Base-by-base conservation (phyloP, 148 eudicot genomes). In the Amaranthus hypochondriacus region DNA sequence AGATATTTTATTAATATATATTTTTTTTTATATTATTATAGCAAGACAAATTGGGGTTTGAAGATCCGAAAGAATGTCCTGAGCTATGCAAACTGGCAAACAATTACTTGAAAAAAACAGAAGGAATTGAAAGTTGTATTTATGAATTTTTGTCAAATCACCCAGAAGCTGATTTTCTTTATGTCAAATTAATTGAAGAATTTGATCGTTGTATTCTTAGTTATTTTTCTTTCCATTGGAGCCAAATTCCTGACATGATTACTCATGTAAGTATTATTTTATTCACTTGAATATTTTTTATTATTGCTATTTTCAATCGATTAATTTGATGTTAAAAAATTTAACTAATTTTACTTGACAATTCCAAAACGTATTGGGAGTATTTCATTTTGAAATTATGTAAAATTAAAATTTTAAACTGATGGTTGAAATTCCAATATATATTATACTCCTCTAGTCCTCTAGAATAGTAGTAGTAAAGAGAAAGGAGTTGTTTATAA, bases 1-100 rank as follows among this genome's bases (percentile, higher is more conserved):
- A 6, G 21, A 28, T 2, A 28, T 28, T 28, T 28, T 28, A 28
- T 28, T 28, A 28, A 28, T 28, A 2, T n/a, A n/a, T 28, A 28
- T 28, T 28, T 28, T 28, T 28, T 28, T 28, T 28, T 28, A 0
- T 1, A 28, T 28, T n/a, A 47, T 51, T 77, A 84, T 79, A 93
- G 98, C 92, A 2, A 88, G 97, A 84, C 98, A 93, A 78, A 80
- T 93, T 47, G 98, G n/a, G 98, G 72, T 84, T 89, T 56, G 80
- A 79, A 9, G 93, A 93, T 77, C 86, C 80, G 56, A 84, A 77
- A 6, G 92, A 93, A 68, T 91, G 91, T 73, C 89, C 91, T 4
- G 66, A 74, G 11, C 65, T 93, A 13, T 78, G 92, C 79, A 88
- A 88, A 21, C 74, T 93, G 55, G 89, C 88, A 10, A 68, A 71